A percentile compares a stretch with the other conserved stretches of the same genome.
Evolutionary conservation across 257 asterid genomes (phyloP).

Genomic region (Nicotiana tabacum): DNA sequence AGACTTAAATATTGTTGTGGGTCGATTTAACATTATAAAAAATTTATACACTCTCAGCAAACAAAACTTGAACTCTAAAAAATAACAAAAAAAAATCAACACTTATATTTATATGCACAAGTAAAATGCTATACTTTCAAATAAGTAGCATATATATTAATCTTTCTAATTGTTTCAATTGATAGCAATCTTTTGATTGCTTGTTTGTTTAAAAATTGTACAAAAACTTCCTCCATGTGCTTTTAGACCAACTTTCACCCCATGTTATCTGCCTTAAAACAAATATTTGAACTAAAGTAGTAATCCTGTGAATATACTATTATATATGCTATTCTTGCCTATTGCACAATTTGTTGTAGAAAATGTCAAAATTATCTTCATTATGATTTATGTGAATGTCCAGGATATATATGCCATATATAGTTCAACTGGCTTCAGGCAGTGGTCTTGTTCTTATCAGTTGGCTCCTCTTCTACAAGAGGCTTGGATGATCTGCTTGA

Average conservation of each 20-base stretch:
- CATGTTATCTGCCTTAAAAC: not conserved
- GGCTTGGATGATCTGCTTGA: slow-evolving; percentile 45
- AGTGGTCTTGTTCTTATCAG: slow-evolving; percentile 23
- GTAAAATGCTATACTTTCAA: too few relatives aligned
- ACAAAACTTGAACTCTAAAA: too few relatives aligned
- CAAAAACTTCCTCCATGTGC: not conserved
- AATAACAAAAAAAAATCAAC: too few relatives aligned
- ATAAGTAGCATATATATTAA: too few relatives aligned
- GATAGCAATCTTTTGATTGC: too few relatives aligned
- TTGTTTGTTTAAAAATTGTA: not conserved
- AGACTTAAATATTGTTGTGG: too few relatives aligned
- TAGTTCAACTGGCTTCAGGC: slow-evolving; percentile 16
- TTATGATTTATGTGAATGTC: slow-evolving; percentile 33
- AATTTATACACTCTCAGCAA: too few relatives aligned
- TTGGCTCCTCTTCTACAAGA: slow-evolving; percentile 36
- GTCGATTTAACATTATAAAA: too few relatives aligned
- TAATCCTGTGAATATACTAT: not conserved
- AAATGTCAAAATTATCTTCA: not conserved
- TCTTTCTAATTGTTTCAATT: too few relatives aligned
- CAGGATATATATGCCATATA: slow-evolving; percentile 22
- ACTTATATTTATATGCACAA: too few relatives aligned
- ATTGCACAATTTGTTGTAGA: not conserved
- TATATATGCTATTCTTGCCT: not conserved
- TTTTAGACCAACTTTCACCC: not conserved
- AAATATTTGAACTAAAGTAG: not conserved